phyloP scores from a whole-genome alignment of 129 eudicot genomes.

The Saposhnikovia divaricata region DNA sequence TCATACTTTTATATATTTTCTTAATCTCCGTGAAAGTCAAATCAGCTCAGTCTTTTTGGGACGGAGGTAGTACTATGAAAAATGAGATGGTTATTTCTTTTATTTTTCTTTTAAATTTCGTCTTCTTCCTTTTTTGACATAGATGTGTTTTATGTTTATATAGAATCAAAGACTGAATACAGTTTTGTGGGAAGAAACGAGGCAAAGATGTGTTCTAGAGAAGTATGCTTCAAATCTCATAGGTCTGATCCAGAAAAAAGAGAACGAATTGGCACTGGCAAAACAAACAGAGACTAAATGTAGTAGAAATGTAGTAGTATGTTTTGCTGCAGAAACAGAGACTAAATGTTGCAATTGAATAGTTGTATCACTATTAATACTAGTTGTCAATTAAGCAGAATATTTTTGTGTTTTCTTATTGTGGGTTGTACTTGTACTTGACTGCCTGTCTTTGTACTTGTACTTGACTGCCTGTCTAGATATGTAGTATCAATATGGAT shows the following conservation, averaged over 20 bases:
- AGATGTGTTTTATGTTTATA: neutral
- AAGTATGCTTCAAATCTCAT: constrained; percentile 31
- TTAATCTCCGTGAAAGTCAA: no score
- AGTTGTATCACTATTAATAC: neutral
- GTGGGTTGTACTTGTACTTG: neutral
- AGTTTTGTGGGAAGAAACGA: constrained; percentile 35
- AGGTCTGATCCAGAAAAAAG: constrained; percentile 35
- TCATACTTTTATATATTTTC: no score
- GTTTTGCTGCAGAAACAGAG: neutral
- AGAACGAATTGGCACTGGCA: constrained; percentile 33
- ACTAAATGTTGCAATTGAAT: constrained; percentile 1
- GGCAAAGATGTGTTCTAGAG: constrained; percentile 27
- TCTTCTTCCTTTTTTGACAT: no score
- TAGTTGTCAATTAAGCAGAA: neutral
- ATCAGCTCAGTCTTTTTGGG: no score
- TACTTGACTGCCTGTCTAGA: neutral
- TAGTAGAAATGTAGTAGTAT: no score
- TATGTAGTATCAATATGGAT: neutral
- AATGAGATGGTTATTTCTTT: neutral
- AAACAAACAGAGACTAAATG: no score
- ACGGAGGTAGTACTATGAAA: no score
- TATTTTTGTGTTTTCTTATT: neutral
- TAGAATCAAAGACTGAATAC: constrained; percentile 51
- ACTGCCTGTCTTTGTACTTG: no score
- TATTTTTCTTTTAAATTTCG: no score